Evolutionary conservation across 805 yeast genomes (phyloP).

Genomic region (Lipomyces starkeyi): DNA sequence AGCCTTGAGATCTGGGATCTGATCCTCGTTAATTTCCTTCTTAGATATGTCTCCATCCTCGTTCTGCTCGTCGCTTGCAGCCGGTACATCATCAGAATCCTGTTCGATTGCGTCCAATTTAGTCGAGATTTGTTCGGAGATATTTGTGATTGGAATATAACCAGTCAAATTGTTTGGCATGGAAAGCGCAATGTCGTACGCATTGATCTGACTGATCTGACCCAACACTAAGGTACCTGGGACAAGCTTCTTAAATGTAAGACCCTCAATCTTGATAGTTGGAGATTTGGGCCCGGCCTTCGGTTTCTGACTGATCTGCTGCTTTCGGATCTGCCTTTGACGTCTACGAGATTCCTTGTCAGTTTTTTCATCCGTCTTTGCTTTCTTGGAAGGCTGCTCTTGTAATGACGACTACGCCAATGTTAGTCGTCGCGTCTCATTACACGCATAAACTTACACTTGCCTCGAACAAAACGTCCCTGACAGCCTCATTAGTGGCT

Average conservation of each 20-base stretch:
- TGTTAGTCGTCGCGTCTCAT: not conserved
- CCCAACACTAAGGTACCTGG: conserved; percentile 82
- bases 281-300: conserved; percentile 3
- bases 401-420: conserved; percentile 16
- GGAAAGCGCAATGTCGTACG: conserved; percentile 68
- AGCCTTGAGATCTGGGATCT: conserved; percentile 60
- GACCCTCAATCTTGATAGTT: conserved; percentile 52
- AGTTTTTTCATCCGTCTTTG: conserved; percentile 5
- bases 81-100: conserved; percentile 51
- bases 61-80: conserved; percentile 47
- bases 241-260: conserved; percentile 64
- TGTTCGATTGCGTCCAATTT: conserved; percentile 60
- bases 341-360: conserved; percentile 19
- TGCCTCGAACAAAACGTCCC: conserved; percentile 75
- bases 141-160: conserved; percentile 72
- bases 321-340: conserved; percentile 28
- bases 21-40: conserved; percentile 41
- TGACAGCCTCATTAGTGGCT: conserved; percentile 89
- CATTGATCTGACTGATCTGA: conserved; percentile 66
- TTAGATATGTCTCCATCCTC: conserved; percentile 41
- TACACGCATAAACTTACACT: not conserved
- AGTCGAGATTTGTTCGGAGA: conserved; percentile 66
- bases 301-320: conserved; percentile 22
- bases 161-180: conserved; percentile 84
- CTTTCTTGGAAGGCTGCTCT: conserved; percentile 28